Conservation (phyloP, 2,329 filamentous ascomycete genomes). For the Diatrype stigma region DNA sequence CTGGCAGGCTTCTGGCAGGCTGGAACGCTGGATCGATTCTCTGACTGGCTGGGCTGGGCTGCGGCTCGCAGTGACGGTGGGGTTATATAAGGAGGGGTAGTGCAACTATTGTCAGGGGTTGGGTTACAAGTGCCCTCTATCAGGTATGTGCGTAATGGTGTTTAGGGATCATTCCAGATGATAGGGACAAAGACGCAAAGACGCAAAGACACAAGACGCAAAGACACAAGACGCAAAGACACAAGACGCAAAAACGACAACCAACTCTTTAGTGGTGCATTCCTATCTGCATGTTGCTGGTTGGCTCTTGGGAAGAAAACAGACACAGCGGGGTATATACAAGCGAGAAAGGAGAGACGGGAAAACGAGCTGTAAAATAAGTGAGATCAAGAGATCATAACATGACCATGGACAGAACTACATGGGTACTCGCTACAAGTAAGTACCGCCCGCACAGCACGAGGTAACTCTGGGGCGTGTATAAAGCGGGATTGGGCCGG, state of each 20-base stretch:
- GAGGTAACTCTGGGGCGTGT: too few species aligned
- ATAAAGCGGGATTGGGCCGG: neutral
- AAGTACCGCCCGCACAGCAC: neutral
- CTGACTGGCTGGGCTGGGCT: neutral
- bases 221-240: too few species aligned
- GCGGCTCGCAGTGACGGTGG: neutral
- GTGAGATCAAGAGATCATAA: neutral
- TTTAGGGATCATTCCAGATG: too few species aligned
- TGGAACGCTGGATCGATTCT: too few species aligned
- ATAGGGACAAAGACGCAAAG: too few species aligned
- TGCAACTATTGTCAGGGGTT: neutral
- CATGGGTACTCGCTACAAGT: too few species aligned
- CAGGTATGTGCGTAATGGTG: too few species aligned
- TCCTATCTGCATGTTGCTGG: neutral
- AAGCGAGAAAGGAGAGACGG: neutral
- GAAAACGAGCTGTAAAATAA: neutral
- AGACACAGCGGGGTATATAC: neutral
- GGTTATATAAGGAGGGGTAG: neutral
- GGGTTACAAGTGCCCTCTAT: neutral
- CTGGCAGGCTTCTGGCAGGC: too few species aligned
- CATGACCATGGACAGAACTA: neutral
- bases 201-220: too few species aligned
- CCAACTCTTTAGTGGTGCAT: neutral
- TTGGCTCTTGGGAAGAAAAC: neutral
- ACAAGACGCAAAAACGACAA: constrained; percentile 1